A percentile compares a stretch with the other conserved stretches of the same genome.
Evolutionary conservation across 2,329 filamentous ascomycete genomes (phyloP).

Genomic region (Orbilia brochopaga): DNA sequence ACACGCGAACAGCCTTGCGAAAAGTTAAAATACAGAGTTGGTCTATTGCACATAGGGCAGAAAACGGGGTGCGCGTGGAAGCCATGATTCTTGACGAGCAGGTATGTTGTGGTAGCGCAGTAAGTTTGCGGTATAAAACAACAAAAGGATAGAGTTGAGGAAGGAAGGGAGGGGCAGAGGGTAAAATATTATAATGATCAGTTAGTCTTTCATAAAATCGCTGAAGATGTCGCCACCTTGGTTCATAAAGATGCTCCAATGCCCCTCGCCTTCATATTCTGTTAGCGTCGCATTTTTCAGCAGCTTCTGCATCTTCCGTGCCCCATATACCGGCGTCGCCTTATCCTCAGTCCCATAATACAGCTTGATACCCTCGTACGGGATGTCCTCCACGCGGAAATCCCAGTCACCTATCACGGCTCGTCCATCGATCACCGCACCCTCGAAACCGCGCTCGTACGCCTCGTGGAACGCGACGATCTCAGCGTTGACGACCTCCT

Average conservation of each 20-base stretch:
- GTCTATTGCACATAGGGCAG: too few relatives aligned
- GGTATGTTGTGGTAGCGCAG: too few relatives aligned
- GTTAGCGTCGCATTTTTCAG: conserved; percentile 57
- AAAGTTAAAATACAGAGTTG: neutral
- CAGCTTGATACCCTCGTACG: conserved; percentile 54
- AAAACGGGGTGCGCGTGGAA: too few relatives aligned
- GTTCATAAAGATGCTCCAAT: conserved; percentile 55
- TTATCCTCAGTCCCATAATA: conserved; percentile 56
- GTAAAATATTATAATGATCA: too few relatives aligned
- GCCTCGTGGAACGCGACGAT: conserved; percentile 52
- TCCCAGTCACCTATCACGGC: conserved; percentile 56
- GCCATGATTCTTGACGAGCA: too few relatives aligned
- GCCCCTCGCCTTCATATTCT: conserved; percentile 57
- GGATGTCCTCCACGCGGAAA: conserved; percentile 55
- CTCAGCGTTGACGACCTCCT: conserved; percentile 43
- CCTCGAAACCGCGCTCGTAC: conserved; percentile 54
- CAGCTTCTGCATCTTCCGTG: conserved; percentile 57
- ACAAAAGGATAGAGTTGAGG: too few relatives aligned
- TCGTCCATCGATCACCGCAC: conserved; percentile 55
- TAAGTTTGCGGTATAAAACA: too few relatives aligned
- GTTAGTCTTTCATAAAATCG: conserved; percentile 21
- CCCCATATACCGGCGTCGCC: conserved; percentile 56
- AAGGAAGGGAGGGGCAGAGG: too few relatives aligned
- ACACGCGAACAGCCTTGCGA: neutral
- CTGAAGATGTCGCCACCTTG: conserved; percentile 27